A percentile compares a stretch with the other conserved stretches of the same genome.
phyloP scores from a whole-genome alignment of 441 rosid genomes.

The Pelargonium citronellum region DNA sequence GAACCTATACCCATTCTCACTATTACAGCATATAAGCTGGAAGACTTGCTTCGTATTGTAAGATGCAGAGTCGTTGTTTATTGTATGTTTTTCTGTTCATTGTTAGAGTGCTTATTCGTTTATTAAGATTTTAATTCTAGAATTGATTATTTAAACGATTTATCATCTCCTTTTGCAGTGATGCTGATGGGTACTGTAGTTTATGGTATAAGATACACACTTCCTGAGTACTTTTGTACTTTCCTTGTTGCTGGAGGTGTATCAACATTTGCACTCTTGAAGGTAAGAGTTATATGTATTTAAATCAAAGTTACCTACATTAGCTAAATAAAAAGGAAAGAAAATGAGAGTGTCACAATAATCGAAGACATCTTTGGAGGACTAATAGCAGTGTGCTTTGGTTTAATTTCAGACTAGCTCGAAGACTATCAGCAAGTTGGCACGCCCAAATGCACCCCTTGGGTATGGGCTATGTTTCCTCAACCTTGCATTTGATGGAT shows the following conservation, averaged over 20 bases:
- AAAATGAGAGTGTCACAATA: background rate
- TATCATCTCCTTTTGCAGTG: constrained; percentile 41
- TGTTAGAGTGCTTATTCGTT: background rate
- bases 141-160: constrained; percentile 11
- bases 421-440: constrained; percentile 82
- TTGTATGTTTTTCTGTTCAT: background rate
- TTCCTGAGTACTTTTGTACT: constrained; percentile 72
- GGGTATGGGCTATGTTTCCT: constrained; percentile 86
- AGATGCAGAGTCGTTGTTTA: background rate
- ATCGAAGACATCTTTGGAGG: background rate
- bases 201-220: constrained; percentile 74
- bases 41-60: background rate
- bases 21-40: background rate
- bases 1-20: background rate
- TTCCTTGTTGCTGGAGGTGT: constrained; percentile 96
- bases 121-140: background rate
- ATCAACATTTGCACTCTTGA: constrained; percentile 69
- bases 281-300: constrained; percentile 39
- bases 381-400: background rate
- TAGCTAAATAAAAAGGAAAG: background rate
- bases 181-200: constrained; percentile 87
- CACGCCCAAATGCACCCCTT: constrained; percentile 89
- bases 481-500: constrained; percentile 92
- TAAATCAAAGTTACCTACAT: background rate
- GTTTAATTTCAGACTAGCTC: constrained; percentile 64